Evolutionary conservation across 1,284 basidiomycete genomes (phyloP).

Genomic region (Schizopora paradoxa): DNA sequence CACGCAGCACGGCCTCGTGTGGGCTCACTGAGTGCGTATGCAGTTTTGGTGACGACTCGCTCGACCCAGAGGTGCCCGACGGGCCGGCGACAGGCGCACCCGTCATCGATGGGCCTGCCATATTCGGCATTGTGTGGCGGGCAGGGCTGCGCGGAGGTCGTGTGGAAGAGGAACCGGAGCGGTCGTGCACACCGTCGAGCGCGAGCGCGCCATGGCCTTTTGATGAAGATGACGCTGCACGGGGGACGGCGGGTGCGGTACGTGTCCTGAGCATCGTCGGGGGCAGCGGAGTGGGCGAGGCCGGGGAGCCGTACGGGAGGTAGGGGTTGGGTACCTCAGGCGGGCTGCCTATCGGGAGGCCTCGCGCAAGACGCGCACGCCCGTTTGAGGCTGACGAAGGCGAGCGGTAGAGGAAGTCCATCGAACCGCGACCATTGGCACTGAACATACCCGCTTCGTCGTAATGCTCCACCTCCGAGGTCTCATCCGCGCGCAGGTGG

Average conservation of each 20-base stretch:
- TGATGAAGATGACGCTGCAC: not conserved
- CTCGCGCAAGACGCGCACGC: constrained; percentile 3
- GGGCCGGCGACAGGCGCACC: not conserved
- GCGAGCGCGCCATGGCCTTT: too few species aligned
- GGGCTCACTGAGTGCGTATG: constrained; percentile 32
- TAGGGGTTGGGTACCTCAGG: constrained; percentile 3
- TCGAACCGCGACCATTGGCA: constrained; percentile 1
- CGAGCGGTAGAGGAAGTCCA: not conserved
- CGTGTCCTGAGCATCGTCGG: constrained; percentile 14
- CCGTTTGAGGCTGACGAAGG: constrained; percentile 1
- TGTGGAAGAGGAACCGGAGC: constrained; percentile 1
- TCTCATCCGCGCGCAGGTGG: too few species aligned
- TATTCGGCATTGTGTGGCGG: constrained; percentile 15
- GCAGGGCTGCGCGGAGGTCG: constrained; percentile 7
- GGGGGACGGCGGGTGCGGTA: constrained; percentile 13
- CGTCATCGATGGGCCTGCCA: constrained; percentile 1
- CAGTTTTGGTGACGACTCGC: constrained; percentile 11
- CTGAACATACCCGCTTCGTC: constrained; percentile 4
- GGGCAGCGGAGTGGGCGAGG: constrained; percentile 14
- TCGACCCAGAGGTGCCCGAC: constrained; percentile 11
- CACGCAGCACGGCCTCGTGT: constrained; percentile 51
- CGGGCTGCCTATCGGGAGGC: not conserved
- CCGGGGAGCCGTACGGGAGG: constrained; percentile 9
- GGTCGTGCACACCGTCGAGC: too few species aligned
- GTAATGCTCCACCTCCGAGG: constrained; percentile 8